Base-by-base conservation (phyloP, 176 grass and related monocot species). In the barley (Hordeum vulgare) region DNA sequence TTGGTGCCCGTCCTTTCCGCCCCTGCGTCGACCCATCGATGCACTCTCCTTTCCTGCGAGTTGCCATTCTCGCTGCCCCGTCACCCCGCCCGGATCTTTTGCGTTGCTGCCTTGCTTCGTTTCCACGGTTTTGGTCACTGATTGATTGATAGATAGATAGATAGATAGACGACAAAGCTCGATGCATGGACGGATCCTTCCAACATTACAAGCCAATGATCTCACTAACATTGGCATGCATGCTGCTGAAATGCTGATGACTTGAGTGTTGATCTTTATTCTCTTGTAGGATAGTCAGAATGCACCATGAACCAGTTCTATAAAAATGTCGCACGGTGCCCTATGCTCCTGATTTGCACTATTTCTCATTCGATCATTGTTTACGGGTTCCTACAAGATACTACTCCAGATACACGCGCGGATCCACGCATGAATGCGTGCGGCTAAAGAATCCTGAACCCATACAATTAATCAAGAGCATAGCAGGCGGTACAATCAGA, bases 371-470 rank as follows among this genome's bases (percentile, higher is more conserved):
- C 8, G 25, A 23, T 14, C 20, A 36, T 61, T 70, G 12, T 79
- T 73, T 85, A 75, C 12, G 33, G 66, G 41, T 84, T 84, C 57
- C 86, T 73, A 34, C 26, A 79, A 61, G 70, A 81, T 81, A 39
- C 77, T 81, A 39, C 77, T 53, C 27, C 40, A 49, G 74, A 77
- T 17, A 83, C 13, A 11, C 42, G 26, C 71, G 17, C 42, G 11
- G 69, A 86, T 81, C 76, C 20, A 63, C 44, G 14, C 33, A 71
- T 71, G 40, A 61, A 86, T 65, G 88, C 78, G 57, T 78, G 83
- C 56, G 11, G 73, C 57, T 78, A 66, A 82, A 89, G 21, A 82
- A 77, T 34, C 12, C 5, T n/a, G n/a, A 31, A n/a, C 62, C 53
- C 68, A 24, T 77, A 82, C 53, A 25, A 61, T 81, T 49, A 20